phyloP scores from a whole-genome alignment of 495 filamentous ascomycete genomes.

The Trichocladium antarcticum region DNA sequence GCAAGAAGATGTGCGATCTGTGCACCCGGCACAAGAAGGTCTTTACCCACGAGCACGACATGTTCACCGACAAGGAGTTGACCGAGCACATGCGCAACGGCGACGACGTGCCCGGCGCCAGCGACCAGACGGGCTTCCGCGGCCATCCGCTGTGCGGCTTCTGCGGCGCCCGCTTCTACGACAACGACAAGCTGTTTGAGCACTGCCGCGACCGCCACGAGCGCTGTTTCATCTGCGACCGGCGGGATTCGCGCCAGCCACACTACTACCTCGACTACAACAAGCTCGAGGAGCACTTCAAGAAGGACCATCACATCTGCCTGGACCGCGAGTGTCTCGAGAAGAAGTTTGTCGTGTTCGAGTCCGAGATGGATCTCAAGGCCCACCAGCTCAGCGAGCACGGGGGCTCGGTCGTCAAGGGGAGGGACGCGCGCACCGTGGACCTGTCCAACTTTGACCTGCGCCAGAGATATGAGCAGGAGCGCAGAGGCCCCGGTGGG shows the following conservation, averaged over 20 bases:
- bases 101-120: slow-evolving; percentile 80
- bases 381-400: slow-evolving; percentile 32
- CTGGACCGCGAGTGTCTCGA: slow-evolving; percentile 77
- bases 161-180: slow-evolving; percentile 86
- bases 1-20: slow-evolving; percentile 87
- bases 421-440: slow-evolving; percentile 73
- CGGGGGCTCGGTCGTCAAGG: slow-evolving; percentile 42
- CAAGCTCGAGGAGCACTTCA: slow-evolving; percentile 72
- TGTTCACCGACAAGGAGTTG: slow-evolving; percentile 76
- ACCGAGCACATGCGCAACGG: slow-evolving; percentile 81
- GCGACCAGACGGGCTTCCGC: slow-evolving; percentile 91
- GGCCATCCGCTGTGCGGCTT: slow-evolving; percentile 93
- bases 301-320: slow-evolving; percentile 78
- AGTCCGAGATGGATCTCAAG: slow-evolving; percentile 85
- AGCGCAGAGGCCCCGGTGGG: slow-evolving; percentile 40
- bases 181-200: slow-evolving; percentile 84
- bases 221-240: slow-evolving; percentile 88
- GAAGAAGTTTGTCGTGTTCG: slow-evolving; percentile 98
- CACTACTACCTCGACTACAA: slow-evolving; percentile 88
- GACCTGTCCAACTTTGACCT: slow-evolving; percentile 80
- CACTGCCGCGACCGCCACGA: slow-evolving; percentile 92
- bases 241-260: slow-evolving; percentile 52
- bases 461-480: slow-evolving; percentile 56
- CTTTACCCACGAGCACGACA: slow-evolving; percentile 92
- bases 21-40: slow-evolving; percentile 95